Base-by-base conservation (phyloP, 2,329 filamentous ascomycete genomes). In the Fusarium floridanum region DNA sequence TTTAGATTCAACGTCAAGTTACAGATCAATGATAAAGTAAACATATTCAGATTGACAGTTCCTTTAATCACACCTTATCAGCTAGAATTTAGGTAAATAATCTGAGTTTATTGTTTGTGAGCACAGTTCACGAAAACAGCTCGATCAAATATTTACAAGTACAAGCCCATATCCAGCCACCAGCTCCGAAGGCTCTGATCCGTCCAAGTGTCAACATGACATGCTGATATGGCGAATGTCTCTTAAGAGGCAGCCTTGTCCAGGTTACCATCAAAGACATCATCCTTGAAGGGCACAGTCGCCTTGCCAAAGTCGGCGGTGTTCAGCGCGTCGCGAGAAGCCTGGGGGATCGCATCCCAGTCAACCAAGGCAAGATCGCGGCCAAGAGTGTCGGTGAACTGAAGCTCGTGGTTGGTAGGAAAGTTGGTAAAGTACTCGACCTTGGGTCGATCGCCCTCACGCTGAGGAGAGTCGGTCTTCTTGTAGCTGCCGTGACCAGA, bases 231-330 rank as follows among this genome's bases (percentile, higher is more conserved):
- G 48, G 3, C 11, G 24, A 11, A 29, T 29, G 6, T n/a, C 48
- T 10, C 59, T 67, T 60, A 70, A 1, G 60, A 48, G 14, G 50
- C 36, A 24, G 74, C 74, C 56, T 72, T 74, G 34, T 67, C 48
- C 11, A 76, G 32, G 67, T 76, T 76, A 20, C 59, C 61, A 5
- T 29, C 66, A 68, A 82, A 81, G 71, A 68, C 76, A n/a, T 55
- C 64, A 6, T 81, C 76, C 16, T 81, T 85, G 69, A 87, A 84
- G 1, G 85, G 84, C 43, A 85, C 82, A 67, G 79, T 85, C 7
- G 84, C 85, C 32, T 37, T 61, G 3, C 85, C 85, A 76, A 86
- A 87, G 70, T 85, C 80, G 6, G 83, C 79, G 4, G 74, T 78
- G 39, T 75, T 68, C 5, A 87, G 77, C 0, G 83, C 85, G 16